Evolutionary conservation across 345 rosid species (phyloP).

Genomic region (Linum tenue): DNA sequence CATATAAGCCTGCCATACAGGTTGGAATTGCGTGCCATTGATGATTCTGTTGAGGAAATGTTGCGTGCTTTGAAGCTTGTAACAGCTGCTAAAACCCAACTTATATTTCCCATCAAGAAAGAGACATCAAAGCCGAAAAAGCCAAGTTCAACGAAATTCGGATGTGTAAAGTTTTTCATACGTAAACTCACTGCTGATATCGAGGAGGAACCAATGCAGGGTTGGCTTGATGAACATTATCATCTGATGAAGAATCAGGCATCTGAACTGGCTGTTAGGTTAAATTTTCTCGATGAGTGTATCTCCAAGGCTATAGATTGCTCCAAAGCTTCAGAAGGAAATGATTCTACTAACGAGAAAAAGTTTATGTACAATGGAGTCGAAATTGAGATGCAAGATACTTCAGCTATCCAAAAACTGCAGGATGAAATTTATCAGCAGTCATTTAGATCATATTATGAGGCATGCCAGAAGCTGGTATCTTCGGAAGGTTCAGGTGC

Average conservation of each 20-base stretch:
- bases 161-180: conserved; percentile 61
- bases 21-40: conserved; percentile 90
- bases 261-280: conserved; percentile 77
- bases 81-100: conserved; percentile 51
- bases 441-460: conserved; percentile 72
- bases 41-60: conserved; percentile 94
- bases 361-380: conserved; percentile 45
- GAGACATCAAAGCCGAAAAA: conserved; percentile 64
- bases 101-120: conserved; percentile 46
- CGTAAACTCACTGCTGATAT: conserved; percentile 77
- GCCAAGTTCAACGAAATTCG: conserved; percentile 58
- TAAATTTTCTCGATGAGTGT: conserved; percentile 70
- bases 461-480: conserved; percentile 69
- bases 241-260: conserved; percentile 77
- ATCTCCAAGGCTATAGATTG: conserved; percentile 31
- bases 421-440: conserved; percentile 58
- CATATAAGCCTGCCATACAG: conserved; percentile 84
- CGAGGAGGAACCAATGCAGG: conserved; percentile 95
- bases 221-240: conserved; percentile 98
- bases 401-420: conserved; percentile 44
- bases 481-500: conserved; percentile 84
- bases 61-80: conserved; percentile 75
- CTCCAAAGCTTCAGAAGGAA: conserved; percentile 43
- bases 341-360: conserved; percentile 41
- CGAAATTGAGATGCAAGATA: conserved; percentile 55